These are phyloP conservation scores for Lathyrus sativus DNA, from an alignment of 306 rosid species.

Conservation along the genomic window DNA sequence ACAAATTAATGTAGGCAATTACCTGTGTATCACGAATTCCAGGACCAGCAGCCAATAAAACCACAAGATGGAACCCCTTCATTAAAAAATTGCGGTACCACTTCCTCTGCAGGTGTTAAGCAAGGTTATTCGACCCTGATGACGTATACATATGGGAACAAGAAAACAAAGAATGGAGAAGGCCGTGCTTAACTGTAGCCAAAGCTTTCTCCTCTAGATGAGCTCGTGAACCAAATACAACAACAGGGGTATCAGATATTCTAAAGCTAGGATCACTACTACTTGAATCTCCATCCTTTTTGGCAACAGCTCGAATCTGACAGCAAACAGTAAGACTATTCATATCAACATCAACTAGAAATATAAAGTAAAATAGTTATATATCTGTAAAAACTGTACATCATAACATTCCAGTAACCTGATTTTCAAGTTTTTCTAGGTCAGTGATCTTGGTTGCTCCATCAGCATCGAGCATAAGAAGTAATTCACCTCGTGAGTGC, in stretches of 20 bases:
- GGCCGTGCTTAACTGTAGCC: slow-evolving; percentile 72
- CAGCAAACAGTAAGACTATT: slow-evolving; percentile 27
- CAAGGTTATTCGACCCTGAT: slow-evolving; percentile 39
- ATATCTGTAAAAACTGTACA: slow-evolving; percentile 2
- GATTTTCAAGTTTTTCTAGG: slow-evolving; percentile 87
- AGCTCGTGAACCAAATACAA: slow-evolving; percentile 95
- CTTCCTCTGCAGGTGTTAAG: slow-evolving; percentile 70
- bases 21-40: slow-evolving; percentile 97
- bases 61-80: slow-evolving; percentile 98
- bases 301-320: slow-evolving; percentile 68
- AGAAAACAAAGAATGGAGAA: slow-evolving; percentile 31
- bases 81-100: slow-evolving; percentile 93
- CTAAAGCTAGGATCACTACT: slow-evolving; percentile 53
- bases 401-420: slow-evolving; percentile 50
- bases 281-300: slow-evolving; percentile 54
- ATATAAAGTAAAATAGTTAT: slow-evolving; percentile 11
- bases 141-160: slow-evolving; percentile 17
- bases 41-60: slow-evolving; percentile 92
- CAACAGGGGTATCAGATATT: slow-evolving; percentile 77
- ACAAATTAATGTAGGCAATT: slow-evolving; percentile 29
- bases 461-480: slow-evolving; percentile 97
- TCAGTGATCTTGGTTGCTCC: slow-evolving; percentile 92
- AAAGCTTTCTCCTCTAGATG: slow-evolving; percentile 93
- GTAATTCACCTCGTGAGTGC: slow-evolving; percentile 96
- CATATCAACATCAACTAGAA: slow-evolving; percentile 30